Evolutionary conservation across 2,329 filamentous ascomycete genomes (phyloP).

Genomic region (Lachnellula occidentalis): DNA sequence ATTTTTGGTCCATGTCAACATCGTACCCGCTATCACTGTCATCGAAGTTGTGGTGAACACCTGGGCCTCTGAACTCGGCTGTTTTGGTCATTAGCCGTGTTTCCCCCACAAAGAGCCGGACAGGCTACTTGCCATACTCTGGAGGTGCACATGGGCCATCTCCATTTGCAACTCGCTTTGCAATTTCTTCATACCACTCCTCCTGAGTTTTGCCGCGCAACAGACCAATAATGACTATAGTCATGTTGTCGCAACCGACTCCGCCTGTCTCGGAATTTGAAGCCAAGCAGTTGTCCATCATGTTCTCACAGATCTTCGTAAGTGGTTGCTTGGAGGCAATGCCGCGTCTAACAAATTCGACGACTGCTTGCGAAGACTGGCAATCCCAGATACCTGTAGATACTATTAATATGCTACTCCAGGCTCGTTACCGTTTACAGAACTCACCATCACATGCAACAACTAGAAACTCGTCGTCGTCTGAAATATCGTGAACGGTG

Average conservation of each 20-base stretch:
- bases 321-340: constrained; percentile 96
- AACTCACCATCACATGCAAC: constrained; percentile 83
- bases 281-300: constrained; percentile 99
- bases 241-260: constrained; percentile 99
- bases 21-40: constrained; percentile 75
- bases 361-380: constrained; percentile 93
- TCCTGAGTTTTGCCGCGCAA: constrained; percentile 90
- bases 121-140: constrained; percentile 75
- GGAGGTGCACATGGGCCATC: constrained; percentile 97
- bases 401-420: constrained; percentile 16
- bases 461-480: constrained; percentile 93
- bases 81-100: constrained; percentile 29
- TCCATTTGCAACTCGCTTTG: constrained; percentile 87
- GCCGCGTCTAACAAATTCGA: constrained; percentile 94
- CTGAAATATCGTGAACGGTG: constrained; percentile 79
- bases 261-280: constrained; percentile 97
- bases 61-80: constrained; percentile 83
- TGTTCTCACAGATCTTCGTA: constrained; percentile 95
- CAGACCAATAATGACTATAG: constrained; percentile 86
- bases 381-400: constrained; percentile 94
- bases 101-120: constrained; percentile 9
- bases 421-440: constrained; percentile 1
- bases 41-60: constrained; percentile 76
- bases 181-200: constrained; percentile 97
- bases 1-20: constrained; percentile 62